Base-by-base conservation (phyloP, 345 rosid species). In the Excoecaria agallocha region DNA sequence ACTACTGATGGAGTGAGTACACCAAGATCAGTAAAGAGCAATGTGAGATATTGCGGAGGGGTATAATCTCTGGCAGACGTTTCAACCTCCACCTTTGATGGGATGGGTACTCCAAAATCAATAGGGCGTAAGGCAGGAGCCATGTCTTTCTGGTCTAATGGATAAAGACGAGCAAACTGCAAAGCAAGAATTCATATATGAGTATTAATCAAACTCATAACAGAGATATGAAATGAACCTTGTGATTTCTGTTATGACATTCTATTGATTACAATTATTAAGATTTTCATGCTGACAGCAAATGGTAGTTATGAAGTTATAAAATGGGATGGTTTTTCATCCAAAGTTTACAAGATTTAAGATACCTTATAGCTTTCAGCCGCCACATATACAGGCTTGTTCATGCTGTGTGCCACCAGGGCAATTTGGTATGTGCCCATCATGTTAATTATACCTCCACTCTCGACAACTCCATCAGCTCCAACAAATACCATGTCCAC, bases 401-500 rank as follows among this genome's bases (percentile, higher is more conserved):
- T 92, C 97, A 94, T 92, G 86, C 91, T 87, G 79, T 89, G 92
- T 8, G 98, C 93, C n/a, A 92, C 90, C 46, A 94, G 79, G 16
- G 98, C 97, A 38, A 89, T 92, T 82, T 92, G 97, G 74, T 90
- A 92, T 1, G 98, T 90, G 15, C 98, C 97, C 97, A 94, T 94
- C 98, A 94, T 89, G 88, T 94, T 94, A 71, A 92, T 92, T 54
- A 94, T 83, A 76, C 98, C 98, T 15, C 98, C 98, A 60, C 98
- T 94, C 76, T 94, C 98, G 1, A 91, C 97, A n/a, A 94, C 93
- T 77, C 92, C 98, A 73, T 91, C 97, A 19, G 98, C 97, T n/a
- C 98, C 97, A 0, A 92, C 93, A 72, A 94, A 81, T 24, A 94
- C 97, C 98, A 90, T 94, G 77, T 94, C 97, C 15, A 94, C 93